phyloP scores from a whole-genome alignment of 2,329 filamentous ascomycete genomes.

The Aureobasidium leucospermi region DNA sequence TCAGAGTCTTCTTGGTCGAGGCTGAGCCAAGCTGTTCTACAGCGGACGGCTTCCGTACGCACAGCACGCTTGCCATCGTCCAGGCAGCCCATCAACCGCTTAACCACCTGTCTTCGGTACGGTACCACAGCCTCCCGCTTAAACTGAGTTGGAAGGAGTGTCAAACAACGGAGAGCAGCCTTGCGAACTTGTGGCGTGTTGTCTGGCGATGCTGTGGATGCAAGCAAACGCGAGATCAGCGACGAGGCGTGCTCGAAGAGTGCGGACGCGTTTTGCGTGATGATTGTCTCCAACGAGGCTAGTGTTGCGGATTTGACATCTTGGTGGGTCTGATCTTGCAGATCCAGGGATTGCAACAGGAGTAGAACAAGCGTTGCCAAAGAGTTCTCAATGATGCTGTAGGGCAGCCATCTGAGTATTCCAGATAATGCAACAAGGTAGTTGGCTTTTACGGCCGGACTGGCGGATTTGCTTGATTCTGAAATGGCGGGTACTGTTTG shows the following conservation, averaged over 20 bases:
- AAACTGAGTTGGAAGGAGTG: conserved; percentile 40
- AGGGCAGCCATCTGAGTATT: conserved; percentile 52
- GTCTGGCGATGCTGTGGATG: conserved; percentile 17
- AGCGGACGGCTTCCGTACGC: conserved; percentile 55
- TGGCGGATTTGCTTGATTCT: conserved; percentile 41
- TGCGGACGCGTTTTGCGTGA: conserved; percentile 48
- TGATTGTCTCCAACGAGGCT: conserved; percentile 50
- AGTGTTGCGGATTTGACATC: conserved; percentile 55
- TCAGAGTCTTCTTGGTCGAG: conserved; percentile 52
- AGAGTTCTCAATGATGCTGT: conserved; percentile 52
- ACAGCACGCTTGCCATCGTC: conserved; percentile 59
- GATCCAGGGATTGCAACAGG: conserved; percentile 56
- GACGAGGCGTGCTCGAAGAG: conserved; percentile 51
- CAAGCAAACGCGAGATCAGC: conserved; percentile 48
- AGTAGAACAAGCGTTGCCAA: conserved; percentile 51
- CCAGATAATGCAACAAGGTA: conserved; percentile 58
- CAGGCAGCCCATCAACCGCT: conserved; percentile 46
- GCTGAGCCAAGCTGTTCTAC: conserved; percentile 52
- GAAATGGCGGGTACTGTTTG: conserved; percentile 52
- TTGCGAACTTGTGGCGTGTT: conserved; percentile 38
- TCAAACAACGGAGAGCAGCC: conserved; percentile 42
- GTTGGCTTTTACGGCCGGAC: conserved; percentile 45
- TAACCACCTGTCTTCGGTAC: conserved; percentile 50
- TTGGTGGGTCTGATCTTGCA: conserved; percentile 34
- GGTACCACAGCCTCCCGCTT: conserved; percentile 47